A percentile compares a stretch with the other conserved stretches of the same genome.
Conservation (phyloP, 2,329 filamentous ascomycete species). For the Trichoderma atroviride region DNA sequence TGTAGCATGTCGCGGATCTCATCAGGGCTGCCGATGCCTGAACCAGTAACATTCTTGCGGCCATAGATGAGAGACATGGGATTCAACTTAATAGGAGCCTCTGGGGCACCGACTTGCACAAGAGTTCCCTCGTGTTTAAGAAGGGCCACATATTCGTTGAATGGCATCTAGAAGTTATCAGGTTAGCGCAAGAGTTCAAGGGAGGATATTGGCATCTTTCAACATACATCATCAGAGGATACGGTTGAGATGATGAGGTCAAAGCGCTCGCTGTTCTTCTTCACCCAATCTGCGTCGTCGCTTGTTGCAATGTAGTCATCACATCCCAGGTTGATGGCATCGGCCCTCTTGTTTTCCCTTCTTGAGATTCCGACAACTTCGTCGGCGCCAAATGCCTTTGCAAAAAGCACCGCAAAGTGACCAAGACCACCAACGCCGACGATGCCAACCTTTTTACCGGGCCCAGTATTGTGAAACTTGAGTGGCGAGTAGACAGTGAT, state of each 20-base stretch:
- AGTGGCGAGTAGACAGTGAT: slow-evolving; percentile 69
- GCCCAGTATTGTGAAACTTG: slow-evolving; percentile 63
- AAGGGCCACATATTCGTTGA: slow-evolving; percentile 62
- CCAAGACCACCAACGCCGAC: slow-evolving; percentile 70
- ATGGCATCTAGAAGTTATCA: slow-evolving; percentile 52
- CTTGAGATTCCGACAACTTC: slow-evolving; percentile 63
- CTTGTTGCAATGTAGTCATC: slow-evolving; percentile 50
- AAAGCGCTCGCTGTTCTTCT: slow-evolving; percentile 52
- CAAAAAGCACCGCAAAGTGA: slow-evolving; percentile 69
- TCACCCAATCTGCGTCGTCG: slow-evolving; percentile 58
- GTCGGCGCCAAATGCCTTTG: slow-evolving; percentile 67
- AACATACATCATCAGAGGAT: slow-evolving; percentile 41
- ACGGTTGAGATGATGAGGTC: slow-evolving; percentile 64
- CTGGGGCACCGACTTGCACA: slow-evolving; percentile 60
- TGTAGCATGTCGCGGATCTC: slow-evolving; percentile 63
- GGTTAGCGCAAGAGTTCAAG: neutral
- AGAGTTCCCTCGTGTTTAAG: slow-evolving; percentile 62
- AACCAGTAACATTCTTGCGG: slow-evolving; percentile 52
- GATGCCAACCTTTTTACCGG: slow-evolving; percentile 67
- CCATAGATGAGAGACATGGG: slow-evolving; percentile 57
- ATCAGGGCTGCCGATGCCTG: slow-evolving; percentile 51
- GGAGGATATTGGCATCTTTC: no score
- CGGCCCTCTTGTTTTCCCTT: slow-evolving; percentile 53
- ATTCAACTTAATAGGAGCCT: slow-evolving; percentile 28
- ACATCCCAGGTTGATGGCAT: slow-evolving; percentile 60